Evolutionary conservation across 2,329 filamentous ascomycete species (phyloP), one percentile per base, ranked within the genome.

Genomic region (Boeremia exigua): DNA sequence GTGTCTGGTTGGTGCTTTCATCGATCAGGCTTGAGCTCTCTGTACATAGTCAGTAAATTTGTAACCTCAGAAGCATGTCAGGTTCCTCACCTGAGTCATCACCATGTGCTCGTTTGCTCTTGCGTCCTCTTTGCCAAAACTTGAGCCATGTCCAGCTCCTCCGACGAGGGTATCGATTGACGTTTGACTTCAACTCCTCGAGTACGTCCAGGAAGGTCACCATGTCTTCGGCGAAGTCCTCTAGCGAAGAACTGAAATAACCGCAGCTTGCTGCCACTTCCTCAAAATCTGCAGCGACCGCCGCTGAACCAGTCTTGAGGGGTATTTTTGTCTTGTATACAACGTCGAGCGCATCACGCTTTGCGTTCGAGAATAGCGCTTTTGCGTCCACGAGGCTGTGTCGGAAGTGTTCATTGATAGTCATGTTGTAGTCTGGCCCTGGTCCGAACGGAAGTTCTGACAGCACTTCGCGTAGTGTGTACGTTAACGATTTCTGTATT

Each of bases 191-290:
- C 36, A 98, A 77, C 37, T 96, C 91, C 69, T 97, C 92, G 4
- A 99, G 79, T 0, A 95, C 88, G 48, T 91, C 86, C 39, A 99
- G 77, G 65, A 96, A 95, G 11, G 84, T 85, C 62, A 91, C 86
- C 78, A 96, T 90, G 70, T 97, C 92, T 70, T 96, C 91, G 0
- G 92, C 93, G 69, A 98, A 94, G 63, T 95, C 90, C 60, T 95
- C 86, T 25, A 99, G 80, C 38, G 90, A 96, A 72, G 95, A 97
- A 70, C 91, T 94, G 71, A 98, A 99, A 75, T 98, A 93, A 0
- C 95, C 94, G 69, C 95, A 99, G 53, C 93, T 96, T n/a, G 95
- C 94, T 36, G 94, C 93, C 10, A 98, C 93, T 75, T 99, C 95
- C 73, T 99, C 95, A 54, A 96, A 92, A 73, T 98, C 95, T 2